These are phyloP conservation scores for Cynanchum wilfordii DNA, from an alignment of 257 asterid genomes.

Conservation along the genomic window DNA sequence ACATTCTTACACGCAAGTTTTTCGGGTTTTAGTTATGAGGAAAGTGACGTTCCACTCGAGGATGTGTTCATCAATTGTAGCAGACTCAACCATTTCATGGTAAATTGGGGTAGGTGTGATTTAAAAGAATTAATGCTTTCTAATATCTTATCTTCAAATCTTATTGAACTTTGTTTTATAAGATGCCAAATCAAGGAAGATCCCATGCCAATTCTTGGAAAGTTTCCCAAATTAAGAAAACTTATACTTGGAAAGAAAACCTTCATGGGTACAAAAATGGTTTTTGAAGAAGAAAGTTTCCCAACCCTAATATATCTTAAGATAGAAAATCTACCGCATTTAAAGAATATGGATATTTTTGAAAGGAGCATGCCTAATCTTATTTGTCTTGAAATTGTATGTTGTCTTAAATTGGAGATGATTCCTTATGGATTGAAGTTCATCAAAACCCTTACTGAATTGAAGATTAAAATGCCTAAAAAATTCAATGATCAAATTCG, in stretches of 20 bases:
- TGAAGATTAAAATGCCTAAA: background rate
- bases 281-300: background rate
- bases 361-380: slow-evolving; percentile 9
- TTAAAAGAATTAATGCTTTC: background rate
- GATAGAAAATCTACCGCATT: background rate
- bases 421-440: background rate
- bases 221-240: background rate
- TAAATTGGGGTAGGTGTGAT: background rate
- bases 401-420: background rate
- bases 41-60: background rate
- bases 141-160: background rate
- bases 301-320: slow-evolving; percentile 2
- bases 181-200: slow-evolving; percentile 17
- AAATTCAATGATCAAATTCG: no score
- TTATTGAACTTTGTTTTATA: background rate
- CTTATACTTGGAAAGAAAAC: slow-evolving; percentile 3
- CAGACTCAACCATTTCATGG: background rate
- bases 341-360: slow-evolving; percentile 6
- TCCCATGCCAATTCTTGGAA: slow-evolving; percentile 9
- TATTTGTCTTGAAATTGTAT: background rate
- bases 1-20: background rate
- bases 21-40: background rate
- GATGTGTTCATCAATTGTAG: background rate
- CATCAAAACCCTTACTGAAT: background rate
- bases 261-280: slow-evolving; percentile 1